Percentiles rank a stretch among this genome's conserved stretches.
Conservation (phyloP, 2,329 filamentous ascomycete species). For the Sporothrix luriei region DNA sequence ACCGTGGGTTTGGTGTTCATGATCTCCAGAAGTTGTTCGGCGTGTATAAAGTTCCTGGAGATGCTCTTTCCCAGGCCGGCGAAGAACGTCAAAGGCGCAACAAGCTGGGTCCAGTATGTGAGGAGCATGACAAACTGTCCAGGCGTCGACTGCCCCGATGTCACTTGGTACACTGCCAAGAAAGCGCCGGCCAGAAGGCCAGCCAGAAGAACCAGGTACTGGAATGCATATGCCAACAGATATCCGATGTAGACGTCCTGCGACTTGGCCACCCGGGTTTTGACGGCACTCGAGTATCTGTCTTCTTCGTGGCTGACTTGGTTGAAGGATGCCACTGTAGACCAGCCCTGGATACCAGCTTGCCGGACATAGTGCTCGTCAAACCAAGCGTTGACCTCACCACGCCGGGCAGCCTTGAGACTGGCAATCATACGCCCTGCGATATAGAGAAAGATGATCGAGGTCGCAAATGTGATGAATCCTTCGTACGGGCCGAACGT, state of each 20-base stretch:
- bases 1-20: constrained; percentile 61
- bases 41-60: constrained; percentile 60
- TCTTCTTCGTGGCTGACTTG: constrained; percentile 60
- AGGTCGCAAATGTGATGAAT: constrained; percentile 62
- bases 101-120: constrained; percentile 74
- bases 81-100: constrained; percentile 71
- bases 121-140: constrained; percentile 72
- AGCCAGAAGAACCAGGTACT: constrained; percentile 66
- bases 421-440: constrained; percentile 55
- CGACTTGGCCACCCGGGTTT: constrained; percentile 45
- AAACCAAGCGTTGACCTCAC: constrained; percentile 56
- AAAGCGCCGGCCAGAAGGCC: constrained; percentile 68
- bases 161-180: constrained; percentile 66
- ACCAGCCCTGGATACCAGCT: constrained; percentile 61
- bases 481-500: constrained; percentile 64
- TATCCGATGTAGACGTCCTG: constrained; percentile 50
- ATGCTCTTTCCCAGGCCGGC: constrained; percentile 59
- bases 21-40: constrained; percentile 60
- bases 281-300: constrained; percentile 56
- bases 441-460: constrained; percentile 58
- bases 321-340: constrained; percentile 62
- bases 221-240: constrained; percentile 57
- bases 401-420: constrained; percentile 54
- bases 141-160: constrained; percentile 59
- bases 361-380: constrained; percentile 60